phyloP scores from a whole-genome alignment of 2,329 filamentous ascomycete genomes.

The Clonostachys chloroleuca region DNA sequence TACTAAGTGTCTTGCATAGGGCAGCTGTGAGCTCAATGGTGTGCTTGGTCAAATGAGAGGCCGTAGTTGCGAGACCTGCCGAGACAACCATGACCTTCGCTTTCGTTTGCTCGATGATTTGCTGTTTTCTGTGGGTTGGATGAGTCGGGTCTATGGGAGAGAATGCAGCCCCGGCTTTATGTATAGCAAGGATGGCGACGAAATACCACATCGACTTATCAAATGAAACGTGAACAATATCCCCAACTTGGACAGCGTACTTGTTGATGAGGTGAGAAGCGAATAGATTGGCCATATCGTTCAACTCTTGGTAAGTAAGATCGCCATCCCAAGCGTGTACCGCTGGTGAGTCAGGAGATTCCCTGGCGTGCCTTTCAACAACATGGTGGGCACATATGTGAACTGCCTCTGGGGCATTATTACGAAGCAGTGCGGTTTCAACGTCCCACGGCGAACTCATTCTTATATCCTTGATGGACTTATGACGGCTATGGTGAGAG shows the following conservation, averaged over 20 bases:
- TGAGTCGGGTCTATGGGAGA: conserved; percentile 3
- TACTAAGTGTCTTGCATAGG: too few species aligned
- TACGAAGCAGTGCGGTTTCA: not conserved
- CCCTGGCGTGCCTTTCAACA: not conserved
- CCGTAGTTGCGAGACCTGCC: too few species aligned
- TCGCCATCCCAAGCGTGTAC: not conserved
- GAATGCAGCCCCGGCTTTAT: conserved; percentile 2
- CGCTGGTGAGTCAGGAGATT: not conserved
- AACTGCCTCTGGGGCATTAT: not conserved
- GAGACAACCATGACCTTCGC: not conserved
- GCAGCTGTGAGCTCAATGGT: too few species aligned
- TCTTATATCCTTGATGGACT: not conserved
- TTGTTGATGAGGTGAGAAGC: not conserved
- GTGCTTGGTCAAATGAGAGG: too few species aligned
- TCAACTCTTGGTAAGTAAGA: not conserved
- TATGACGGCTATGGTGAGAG: not conserved
- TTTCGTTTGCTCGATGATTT: not conserved
- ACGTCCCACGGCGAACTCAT: not conserved
- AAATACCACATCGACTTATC: conserved; percentile 3
- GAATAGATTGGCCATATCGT: not conserved
- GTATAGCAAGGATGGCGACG: conserved; percentile 3
- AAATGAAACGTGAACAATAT: conserved; percentile 2
- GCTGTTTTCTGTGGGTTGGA: not conserved
- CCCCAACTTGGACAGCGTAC: not conserved
- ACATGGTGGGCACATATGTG: not conserved